Base-by-base conservation (phyloP, 2,329 filamentous ascomycete genomes). In the Calonectria ilicicola region DNA sequence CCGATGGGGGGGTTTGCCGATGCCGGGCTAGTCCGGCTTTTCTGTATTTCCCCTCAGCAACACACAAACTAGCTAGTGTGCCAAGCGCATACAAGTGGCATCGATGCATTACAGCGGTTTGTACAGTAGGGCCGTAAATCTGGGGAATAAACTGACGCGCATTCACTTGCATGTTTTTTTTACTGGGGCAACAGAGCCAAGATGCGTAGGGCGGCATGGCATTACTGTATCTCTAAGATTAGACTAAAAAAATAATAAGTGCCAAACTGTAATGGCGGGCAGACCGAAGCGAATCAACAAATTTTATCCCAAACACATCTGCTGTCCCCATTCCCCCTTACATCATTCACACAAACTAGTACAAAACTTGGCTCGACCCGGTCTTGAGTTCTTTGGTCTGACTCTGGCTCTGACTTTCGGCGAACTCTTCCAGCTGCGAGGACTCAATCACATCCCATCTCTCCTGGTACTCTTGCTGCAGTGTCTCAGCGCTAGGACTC, bases 381-480 rank as follows among this genome's bases (percentile, higher is more conserved):
- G 75, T 76, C 38, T 64, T 67, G 56, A 60, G 65, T 21, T 73
- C 58, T 14, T 70, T 60, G 6, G 70, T 75, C 23, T 64, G 46
- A 6, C 23, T 32, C 14, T 74, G 53, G 53, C 53, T 60, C 53
- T 23, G 23, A 17, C 65, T n/a, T 12, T 26, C 40, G 5, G 56
- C 32, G n/a, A 68, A 46, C 29, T 70, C 72, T 2, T 78, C 68
- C 8, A 73, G 53, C 42, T 38, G 32, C 64, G 62, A 21, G 17
- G 75, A 67, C 21, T 79, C 70, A 12, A 77, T 75, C 8, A 80
- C 76, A 29, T 85, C 82, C 83, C 83, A 85, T 1, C 79, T 79
- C 7, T 79, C 75, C 5, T 78, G 65, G 32, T 82, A 82, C 53
- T 78, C 72, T 26, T 69, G 64, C 71, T 83, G 82, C 15, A 83